A percentile compares a stretch with the other conserved stretches of the same genome.
Conservation (phyloP, 1,139 yeast species). For the Scheffersomyces titani region DNA sequence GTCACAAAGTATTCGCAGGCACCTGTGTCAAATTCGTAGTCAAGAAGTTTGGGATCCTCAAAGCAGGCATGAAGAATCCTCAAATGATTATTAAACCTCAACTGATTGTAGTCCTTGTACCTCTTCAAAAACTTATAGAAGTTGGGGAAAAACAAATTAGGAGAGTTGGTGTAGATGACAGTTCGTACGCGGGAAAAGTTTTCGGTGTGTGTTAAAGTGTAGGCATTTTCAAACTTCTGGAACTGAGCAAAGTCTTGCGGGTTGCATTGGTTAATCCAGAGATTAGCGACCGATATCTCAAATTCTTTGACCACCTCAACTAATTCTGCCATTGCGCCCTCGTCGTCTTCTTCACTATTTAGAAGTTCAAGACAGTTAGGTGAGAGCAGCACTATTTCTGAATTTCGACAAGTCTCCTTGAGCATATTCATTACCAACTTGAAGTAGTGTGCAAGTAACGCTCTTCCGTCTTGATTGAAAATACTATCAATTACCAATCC, state of each 20-base stretch:
- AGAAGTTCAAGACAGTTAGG: background rate
- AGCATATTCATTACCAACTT: background rate
- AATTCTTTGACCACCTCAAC: constrained; percentile 6
- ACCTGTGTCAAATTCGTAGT: background rate
- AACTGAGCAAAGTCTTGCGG: constrained; percentile 13
- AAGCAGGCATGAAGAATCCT: constrained; percentile 6
- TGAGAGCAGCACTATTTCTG: background rate
- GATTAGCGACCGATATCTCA: constrained; percentile 13
- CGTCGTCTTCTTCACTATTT: background rate
- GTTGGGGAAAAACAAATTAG: constrained; percentile 26
- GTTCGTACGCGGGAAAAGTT: constrained; percentile 1
- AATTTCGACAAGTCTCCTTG: background rate
- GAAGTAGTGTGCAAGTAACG: background rate
- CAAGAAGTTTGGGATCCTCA: constrained; percentile 2
- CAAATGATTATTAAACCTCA: constrained; percentile 1
- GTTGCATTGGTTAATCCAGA: constrained; percentile 20
- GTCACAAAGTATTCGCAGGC: constrained; percentile 7
- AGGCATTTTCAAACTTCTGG: constrained; percentile 23
- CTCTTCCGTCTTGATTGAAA: background rate
- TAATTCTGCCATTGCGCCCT: background rate
- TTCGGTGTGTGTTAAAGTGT: background rate
- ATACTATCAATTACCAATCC: background rate
- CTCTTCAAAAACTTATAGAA: constrained; percentile 20
- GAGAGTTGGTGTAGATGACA: constrained; percentile 19
- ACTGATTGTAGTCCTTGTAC: constrained; percentile 1